Percentiles rank a stretch among this genome's conserved stretches.
These are phyloP conservation scores for Ogataea angusta DNA, from an alignment of 805 yeast genomes.

Conservation along the genomic window DNA sequence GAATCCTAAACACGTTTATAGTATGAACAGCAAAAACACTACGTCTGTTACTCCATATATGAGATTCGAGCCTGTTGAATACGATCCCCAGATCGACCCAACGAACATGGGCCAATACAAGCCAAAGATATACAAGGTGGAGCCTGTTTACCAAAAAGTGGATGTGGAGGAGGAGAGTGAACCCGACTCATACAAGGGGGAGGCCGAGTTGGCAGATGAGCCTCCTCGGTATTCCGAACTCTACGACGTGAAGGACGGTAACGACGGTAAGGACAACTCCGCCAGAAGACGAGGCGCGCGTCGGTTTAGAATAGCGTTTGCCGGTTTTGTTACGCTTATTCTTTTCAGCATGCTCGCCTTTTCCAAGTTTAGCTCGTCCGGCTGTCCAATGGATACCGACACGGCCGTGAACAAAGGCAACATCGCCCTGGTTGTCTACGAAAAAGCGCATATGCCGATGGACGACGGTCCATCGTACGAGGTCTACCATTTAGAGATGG, in stretches of 20 bases:
- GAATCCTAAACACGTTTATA: slow-evolving; percentile 20
- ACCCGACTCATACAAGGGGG: background rate
- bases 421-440: slow-evolving; percentile 8
- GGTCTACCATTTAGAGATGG: background rate
- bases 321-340: background rate
- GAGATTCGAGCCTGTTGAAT: slow-evolving; percentile 27
- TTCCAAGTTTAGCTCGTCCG: background rate
- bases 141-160: slow-evolving; percentile 16
- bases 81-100: slow-evolving; percentile 30
- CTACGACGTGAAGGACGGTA: background rate
- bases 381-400: background rate
- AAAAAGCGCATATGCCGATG: background rate
- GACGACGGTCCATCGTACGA: background rate
- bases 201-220: background rate
- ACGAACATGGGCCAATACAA: slow-evolving; percentile 32
- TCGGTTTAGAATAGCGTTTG: background rate
- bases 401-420: slow-evolving; percentile 13
- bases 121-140: slow-evolving; percentile 31
- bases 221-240: background rate
- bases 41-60: slow-evolving; percentile 1
- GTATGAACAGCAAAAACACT: background rate
- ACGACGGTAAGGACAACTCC: background rate
- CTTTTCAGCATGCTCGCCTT: background rate
- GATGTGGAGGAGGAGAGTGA: slow-evolving; percentile 2
- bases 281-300: background rate